Evolutionary conservation across 768 basidiomycete species (phyloP).

Genomic region (Calocybe gangraenosa): DNA sequence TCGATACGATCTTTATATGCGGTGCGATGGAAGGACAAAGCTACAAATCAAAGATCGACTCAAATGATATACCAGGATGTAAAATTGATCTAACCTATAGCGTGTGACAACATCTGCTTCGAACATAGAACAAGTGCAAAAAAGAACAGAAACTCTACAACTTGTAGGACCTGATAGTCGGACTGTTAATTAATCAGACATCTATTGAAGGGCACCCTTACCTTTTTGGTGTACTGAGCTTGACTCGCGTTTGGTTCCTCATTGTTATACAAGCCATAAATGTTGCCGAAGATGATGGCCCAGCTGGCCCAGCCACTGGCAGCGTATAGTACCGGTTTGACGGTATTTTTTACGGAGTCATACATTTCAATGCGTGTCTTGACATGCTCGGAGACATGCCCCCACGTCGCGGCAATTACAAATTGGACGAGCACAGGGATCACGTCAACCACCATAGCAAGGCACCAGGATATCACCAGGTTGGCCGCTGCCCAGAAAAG

Average conservation of each 20-base stretch:
- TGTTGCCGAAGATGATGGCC: slow-evolving; percentile 67
- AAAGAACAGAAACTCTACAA: slow-evolving; percentile 74
- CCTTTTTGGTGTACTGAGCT: slow-evolving; percentile 58
- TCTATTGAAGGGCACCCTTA: slow-evolving; percentile 19
- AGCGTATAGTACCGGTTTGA: slow-evolving; percentile 73
- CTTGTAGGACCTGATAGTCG: slow-evolving; percentile 45
- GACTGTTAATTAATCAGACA: neutral
- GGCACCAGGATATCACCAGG: slow-evolving; percentile 73
- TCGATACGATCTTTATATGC: slow-evolving; percentile 73
- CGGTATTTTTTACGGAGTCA: slow-evolving; percentile 60
- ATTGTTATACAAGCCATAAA: slow-evolving; percentile 53
- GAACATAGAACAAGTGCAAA: slow-evolving; percentile 56
- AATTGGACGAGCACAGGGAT: slow-evolving; percentile 52
- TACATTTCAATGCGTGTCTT: slow-evolving; percentile 69
- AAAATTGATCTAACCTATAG: slow-evolving; percentile 50
- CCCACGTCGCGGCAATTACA: slow-evolving; percentile 61
- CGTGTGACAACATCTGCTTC: slow-evolving; percentile 68
- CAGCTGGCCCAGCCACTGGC: slow-evolving; percentile 69
- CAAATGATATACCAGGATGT: too few species aligned
- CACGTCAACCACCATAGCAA: slow-evolving; percentile 69
- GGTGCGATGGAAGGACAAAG: slow-evolving; percentile 73
- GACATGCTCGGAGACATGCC: slow-evolving; percentile 66
- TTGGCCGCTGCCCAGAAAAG: slow-evolving; percentile 81
- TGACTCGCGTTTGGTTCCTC: slow-evolving; percentile 36
- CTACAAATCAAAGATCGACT: too few species aligned